Evolutionary conservation across 176 grass and related monocot genomes (phyloP).

Genomic region (Elaeis guineensis): DNA sequence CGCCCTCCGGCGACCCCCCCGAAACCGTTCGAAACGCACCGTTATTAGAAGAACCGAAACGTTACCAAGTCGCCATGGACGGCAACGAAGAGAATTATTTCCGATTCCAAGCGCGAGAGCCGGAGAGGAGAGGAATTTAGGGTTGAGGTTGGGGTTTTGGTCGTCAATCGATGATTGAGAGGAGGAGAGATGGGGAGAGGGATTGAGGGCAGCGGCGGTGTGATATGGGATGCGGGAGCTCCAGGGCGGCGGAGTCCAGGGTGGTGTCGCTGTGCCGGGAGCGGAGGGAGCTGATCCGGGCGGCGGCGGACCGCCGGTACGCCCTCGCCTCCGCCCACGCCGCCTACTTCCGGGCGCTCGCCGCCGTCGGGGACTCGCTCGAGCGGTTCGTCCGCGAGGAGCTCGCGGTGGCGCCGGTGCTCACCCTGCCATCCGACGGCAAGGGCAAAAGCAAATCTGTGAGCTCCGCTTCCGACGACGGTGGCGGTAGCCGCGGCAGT

Average conservation of each 20-base stretch:
- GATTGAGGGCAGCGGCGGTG: conserved; percentile 1
- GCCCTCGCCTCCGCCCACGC: conserved; percentile 59
- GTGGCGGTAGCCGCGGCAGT: neutral
- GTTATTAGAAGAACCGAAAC: no score
- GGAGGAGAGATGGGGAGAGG: no score
- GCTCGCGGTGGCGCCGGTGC: conserved; percentile 44
- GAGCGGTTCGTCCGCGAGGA: conserved; percentile 49
- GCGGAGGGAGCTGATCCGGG: conserved; percentile 50
- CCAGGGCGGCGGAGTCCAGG: conserved; percentile 10
- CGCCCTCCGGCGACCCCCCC: no score
- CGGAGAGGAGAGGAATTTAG: no score
- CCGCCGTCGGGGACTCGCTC: conserved; percentile 50
- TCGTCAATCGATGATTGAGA: no score
- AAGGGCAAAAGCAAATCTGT: conserved; percentile 14
- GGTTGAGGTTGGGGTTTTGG: no score
- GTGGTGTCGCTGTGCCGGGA: conserved; percentile 51
- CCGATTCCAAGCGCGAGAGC: no score
- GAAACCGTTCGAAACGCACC: no score
- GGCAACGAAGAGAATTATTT: no score
- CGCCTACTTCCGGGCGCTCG: conserved; percentile 63
- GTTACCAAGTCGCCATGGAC: no score
- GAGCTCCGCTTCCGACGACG: neutral
- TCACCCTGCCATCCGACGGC: conserved; percentile 54
- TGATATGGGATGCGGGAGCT: conserved; percentile 17
- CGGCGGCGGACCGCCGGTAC: conserved; percentile 42